Evolutionary conservation across 2,329 filamentous ascomycete species (phyloP).

Genomic region (Cryphonectria parasitica): DNA sequence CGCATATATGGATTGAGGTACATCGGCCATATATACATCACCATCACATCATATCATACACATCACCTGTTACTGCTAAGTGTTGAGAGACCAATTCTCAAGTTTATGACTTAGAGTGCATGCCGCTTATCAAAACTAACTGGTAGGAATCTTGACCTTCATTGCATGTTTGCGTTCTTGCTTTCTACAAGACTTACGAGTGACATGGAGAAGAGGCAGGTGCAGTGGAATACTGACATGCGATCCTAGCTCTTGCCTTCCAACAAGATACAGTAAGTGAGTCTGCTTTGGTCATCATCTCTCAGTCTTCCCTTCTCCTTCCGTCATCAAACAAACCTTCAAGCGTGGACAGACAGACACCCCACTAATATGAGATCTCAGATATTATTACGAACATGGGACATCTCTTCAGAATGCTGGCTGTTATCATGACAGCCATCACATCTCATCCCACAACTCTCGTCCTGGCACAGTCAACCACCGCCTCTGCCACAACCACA

Average conservation of each 20-base stretch:
- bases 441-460: not conserved
- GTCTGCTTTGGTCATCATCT: not conserved
- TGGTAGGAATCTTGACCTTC: not conserved
- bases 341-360: no score
- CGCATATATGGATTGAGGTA: not conserved
- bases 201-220: not conserved
- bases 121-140: not conserved
- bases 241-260: not conserved
- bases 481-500: not conserved
- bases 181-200: not conserved
- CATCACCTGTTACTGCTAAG: not conserved
- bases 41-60: not conserved
- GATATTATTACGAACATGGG: not conserved
- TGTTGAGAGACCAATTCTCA: not conserved
- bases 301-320: not conserved
- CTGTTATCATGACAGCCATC: not conserved
- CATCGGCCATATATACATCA: not conserved
- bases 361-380: not conserved
- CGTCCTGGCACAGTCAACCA: constrained; percentile 17
- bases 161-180: not conserved
- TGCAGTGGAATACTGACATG: not conserved
- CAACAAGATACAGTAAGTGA: not conserved
- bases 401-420: not conserved
- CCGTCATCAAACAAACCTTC: not conserved
- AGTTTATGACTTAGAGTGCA: not conserved